Percentiles rank a stretch among this genome's conserved stretches.
Conservation (phyloP, 1,284 basidiomycete genomes). For the Cerioporus squamosus region DNA sequence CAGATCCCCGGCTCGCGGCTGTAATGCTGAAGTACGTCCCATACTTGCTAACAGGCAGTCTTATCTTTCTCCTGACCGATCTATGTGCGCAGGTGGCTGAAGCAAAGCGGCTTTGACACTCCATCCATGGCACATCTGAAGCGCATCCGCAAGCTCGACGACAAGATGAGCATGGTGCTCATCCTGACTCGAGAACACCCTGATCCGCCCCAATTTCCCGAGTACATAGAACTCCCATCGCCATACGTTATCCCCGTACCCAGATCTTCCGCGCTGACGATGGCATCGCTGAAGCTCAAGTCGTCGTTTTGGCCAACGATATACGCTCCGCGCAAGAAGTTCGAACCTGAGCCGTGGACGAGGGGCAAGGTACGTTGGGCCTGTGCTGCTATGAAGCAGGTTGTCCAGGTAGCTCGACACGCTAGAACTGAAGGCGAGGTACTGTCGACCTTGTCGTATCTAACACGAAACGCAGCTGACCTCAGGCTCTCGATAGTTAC, state of each 20-base stretch:
- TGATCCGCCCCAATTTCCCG: conserved; percentile 30
- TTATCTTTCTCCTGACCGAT: conserved; percentile 5
- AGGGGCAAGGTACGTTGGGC: conserved; percentile 72
- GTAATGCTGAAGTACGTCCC: conserved; percentile 65
- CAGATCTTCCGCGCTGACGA: conserved; percentile 70
- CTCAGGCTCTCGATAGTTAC: conserved; percentile 55
- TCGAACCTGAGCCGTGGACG: conserved; percentile 72
- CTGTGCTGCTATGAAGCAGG: conserved; percentile 60
- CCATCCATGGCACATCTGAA: conserved; percentile 77
- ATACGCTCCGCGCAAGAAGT: conserved; percentile 76
- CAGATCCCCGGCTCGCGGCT: conserved; percentile 64
- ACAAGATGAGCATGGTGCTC: conserved; percentile 57
- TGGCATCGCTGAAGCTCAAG: conserved; percentile 69
- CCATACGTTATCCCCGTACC: conserved; percentile 74
- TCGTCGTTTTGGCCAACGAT: conserved; percentile 82
- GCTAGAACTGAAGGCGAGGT: conserved; percentile 62
- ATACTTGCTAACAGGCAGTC: neutral
- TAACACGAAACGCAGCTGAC: neutral
- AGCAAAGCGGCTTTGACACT: conserved; percentile 60
- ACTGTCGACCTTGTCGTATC: too few species aligned
- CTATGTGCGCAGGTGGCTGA: conserved; percentile 60
- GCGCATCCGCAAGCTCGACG: conserved; percentile 65
- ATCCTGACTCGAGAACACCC: conserved; percentile 37
- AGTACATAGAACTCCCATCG: conserved; percentile 37
- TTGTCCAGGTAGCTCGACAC: conserved; percentile 54